Evolutionary conservation across 208 protist genomes (phyloP).

Genomic region (Acanthamoeba divionensis): DNA sequence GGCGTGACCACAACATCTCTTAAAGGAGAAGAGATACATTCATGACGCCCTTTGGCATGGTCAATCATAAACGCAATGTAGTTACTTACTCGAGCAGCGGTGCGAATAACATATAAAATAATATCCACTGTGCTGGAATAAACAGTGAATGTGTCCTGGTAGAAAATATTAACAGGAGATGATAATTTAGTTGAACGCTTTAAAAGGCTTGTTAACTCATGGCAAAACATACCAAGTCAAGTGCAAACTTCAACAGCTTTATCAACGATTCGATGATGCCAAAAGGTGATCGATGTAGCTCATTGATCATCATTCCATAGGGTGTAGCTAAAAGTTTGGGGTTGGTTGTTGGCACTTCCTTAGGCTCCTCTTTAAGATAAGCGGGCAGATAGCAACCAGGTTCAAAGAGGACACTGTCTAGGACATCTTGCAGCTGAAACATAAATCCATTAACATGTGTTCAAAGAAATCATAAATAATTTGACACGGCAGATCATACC

Average conservation of each 20-base stretch:
- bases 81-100: conserved; percentile 11
- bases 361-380: conserved; percentile 46
- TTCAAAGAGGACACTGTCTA: conserved; percentile 89
- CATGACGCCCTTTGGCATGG: conserved; percentile 1
- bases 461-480: too few relatives aligned
- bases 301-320: conserved; percentile 86
- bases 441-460: too few relatives aligned
- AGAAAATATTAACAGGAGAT: neutral
- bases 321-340: conserved; percentile 81
- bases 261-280: conserved; percentile 60
- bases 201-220: neutral
- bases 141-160: conserved; percentile 23
- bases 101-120: conserved; percentile 49
- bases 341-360: conserved; percentile 78
- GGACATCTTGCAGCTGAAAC: conserved; percentile 76
- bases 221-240: conserved; percentile 53
- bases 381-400: conserved; percentile 80
- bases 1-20: conserved; percentile 33
- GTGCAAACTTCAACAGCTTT: conserved; percentile 48
- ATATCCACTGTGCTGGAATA: conserved; percentile 52
- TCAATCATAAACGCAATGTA: conserved; percentile 54
- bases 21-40: conserved; percentile 18
- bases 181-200: neutral
- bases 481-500: too few relatives aligned
- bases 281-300: conserved; percentile 78